phyloP scores from a whole-genome alignment of 257 asterid genomes.

The Solanum pinnatisectum region DNA sequence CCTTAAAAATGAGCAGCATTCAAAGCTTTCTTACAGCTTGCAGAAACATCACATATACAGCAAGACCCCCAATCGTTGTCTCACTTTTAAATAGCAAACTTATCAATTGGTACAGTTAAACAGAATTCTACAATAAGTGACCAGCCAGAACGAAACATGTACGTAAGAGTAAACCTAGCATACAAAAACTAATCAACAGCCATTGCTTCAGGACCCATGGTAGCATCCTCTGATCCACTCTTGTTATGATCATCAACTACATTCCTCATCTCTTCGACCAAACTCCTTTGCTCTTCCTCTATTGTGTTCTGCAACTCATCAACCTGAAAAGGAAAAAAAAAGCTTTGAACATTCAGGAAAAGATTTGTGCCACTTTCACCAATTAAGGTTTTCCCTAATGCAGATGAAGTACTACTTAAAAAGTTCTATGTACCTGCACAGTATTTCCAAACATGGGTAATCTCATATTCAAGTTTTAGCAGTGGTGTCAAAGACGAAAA shows the following conservation, averaged over 20 bases:
- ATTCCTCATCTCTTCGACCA: constrained; percentile 78
- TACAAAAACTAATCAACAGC: constrained; percentile 29
- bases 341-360: background rate
- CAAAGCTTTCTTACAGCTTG: background rate
- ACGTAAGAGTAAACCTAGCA: background rate
- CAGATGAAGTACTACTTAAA: background rate
- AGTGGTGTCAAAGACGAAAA: background rate
- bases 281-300: constrained; percentile 77
- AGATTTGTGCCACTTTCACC: background rate
- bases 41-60: background rate
- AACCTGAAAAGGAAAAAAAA: constrained; percentile 39
- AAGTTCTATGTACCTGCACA: background rate
- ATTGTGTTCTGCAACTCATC: constrained; percentile 89
- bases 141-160: background rate
- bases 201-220: constrained; percentile 67
- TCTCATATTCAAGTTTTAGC: background rate
- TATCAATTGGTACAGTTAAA: background rate
- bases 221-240: constrained; percentile 45
- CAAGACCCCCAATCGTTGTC: background rate
- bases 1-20: background rate
- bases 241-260: constrained; percentile 59
- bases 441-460: background rate
- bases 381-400: background rate
- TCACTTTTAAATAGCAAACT: background rate
- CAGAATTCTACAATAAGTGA: background rate